These are phyloP conservation scores for Solanum clarkiae DNA, from an alignment of 257 asterid species.

Conservation along the genomic window DNA sequence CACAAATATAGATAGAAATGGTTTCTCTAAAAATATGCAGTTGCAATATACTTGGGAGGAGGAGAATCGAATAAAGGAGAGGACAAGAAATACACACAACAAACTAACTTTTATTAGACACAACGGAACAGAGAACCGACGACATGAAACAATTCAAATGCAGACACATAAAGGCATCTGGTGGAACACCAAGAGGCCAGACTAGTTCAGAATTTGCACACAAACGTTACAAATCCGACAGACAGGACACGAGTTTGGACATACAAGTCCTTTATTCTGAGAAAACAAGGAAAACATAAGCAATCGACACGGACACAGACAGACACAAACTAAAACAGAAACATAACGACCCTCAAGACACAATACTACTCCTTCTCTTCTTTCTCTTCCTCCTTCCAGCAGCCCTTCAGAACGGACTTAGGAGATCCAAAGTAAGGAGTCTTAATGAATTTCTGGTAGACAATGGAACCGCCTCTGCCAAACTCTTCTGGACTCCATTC, in stretches of 20 bases:
- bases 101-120: background rate
- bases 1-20: background rate
- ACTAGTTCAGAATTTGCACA: background rate
- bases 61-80: background rate
- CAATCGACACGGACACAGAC: background rate
- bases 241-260: background rate
- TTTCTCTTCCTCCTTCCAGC: constrained; percentile 43
- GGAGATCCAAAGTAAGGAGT: constrained; percentile 50
- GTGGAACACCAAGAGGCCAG: background rate
- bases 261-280: background rate
- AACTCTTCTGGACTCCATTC: constrained; percentile 42
- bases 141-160: background rate
- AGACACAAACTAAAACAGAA: background rate
- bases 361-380: constrained; percentile 60
- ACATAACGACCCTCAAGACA: constrained; percentile 1
- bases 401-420: constrained; percentile 60
- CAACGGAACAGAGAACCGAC: background rate
- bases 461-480: constrained; percentile 45
- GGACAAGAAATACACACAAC: background rate
- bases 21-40: background rate
- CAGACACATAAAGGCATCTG: background rate
- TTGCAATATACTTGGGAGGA: no score
- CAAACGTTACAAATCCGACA: background rate
- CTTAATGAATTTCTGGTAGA: constrained; percentile 55
- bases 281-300: background rate